A percentile compares a stretch with the other conserved stretches of the same genome.
Conservation (phyloP, 352 stramenopile species). For the Globisporangium cystogenes region DNA sequence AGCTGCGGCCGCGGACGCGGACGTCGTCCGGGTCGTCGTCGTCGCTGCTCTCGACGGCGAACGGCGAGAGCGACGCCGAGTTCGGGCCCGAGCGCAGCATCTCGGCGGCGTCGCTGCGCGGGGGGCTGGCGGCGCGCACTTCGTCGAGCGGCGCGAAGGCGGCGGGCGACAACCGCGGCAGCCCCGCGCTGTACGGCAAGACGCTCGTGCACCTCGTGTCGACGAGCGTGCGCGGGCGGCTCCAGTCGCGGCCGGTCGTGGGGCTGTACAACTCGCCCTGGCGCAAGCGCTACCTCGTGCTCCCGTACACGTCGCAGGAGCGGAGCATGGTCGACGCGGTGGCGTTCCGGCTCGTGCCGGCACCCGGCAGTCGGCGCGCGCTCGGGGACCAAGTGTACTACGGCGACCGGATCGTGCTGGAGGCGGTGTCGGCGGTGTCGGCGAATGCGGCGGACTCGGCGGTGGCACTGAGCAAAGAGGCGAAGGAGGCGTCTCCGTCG, state of each 20-base stretch:
- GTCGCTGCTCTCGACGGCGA: conserved; percentile 37
- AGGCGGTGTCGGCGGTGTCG: conserved; percentile 26
- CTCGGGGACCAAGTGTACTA: conserved; percentile 73
- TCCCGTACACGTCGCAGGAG: conserved; percentile 69
- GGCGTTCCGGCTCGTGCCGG: conserved; percentile 70
- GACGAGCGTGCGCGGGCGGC: conserved; percentile 61
- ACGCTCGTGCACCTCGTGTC: conserved; percentile 75
- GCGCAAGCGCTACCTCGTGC: conserved; percentile 77
- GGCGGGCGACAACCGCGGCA: conserved; percentile 20
- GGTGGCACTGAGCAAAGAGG: background rate
- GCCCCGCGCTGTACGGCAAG: conserved; percentile 46
- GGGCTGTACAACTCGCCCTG: conserved; percentile 78
- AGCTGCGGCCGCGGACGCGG: conserved; percentile 17
- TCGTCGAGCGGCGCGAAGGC: conserved; percentile 15
- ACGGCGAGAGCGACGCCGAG: conserved; percentile 20
- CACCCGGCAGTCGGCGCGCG: conserved; percentile 37
- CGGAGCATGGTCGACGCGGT: conserved; percentile 63
- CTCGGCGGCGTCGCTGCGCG: conserved; percentile 19
- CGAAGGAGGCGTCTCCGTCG: conserved; percentile 9
- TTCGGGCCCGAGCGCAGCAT: conserved; percentile 22
- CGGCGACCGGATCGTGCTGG: conserved; percentile 66
- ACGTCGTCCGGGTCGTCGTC: conserved; percentile 50
- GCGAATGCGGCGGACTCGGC: background rate
- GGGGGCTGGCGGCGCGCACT: conserved; percentile 4
- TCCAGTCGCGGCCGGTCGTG: conserved; percentile 67